phyloP scores from a whole-genome alignment of 441 rosid genomes.

The Euphorbia corollata region DNA sequence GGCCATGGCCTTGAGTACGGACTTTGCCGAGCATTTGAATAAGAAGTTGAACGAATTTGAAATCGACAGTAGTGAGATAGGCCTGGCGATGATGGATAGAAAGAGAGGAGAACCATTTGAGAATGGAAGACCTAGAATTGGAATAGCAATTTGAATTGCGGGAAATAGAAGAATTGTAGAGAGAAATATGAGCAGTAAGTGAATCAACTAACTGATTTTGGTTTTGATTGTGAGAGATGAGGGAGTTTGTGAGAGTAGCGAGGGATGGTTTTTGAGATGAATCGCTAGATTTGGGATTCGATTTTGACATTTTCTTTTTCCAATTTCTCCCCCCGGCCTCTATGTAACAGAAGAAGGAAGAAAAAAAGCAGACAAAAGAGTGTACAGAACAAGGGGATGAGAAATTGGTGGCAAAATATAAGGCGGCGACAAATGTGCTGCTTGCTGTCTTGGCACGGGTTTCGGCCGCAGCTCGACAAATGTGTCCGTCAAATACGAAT shows the following conservation, averaged over 20 bases:
- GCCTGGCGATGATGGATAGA: slow-evolving; percentile 68
- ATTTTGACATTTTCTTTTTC: slow-evolving; percentile 25
- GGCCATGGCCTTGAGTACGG: slow-evolving; percentile 54
- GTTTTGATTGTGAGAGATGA: slow-evolving; percentile 44
- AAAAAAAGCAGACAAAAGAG: background rate
- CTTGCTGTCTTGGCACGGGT: background rate
- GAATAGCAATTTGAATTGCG: slow-evolving; percentile 20
- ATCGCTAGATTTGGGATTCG: slow-evolving; percentile 19
- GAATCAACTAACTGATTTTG: slow-evolving; percentile 64
- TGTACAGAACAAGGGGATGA: background rate
- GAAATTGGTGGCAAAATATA: background rate
- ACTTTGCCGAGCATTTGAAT: slow-evolving; percentile 69
- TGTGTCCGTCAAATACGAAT: background rate
- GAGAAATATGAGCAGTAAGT: slow-evolving; percentile 86
- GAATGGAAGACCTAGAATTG: slow-evolving; percentile 54
- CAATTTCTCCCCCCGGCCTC: background rate
- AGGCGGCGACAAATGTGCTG: slow-evolving; percentile 6
- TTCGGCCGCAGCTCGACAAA: background rate
- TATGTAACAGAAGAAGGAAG: background rate
- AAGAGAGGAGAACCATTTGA: slow-evolving; percentile 86
- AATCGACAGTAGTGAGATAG: slow-evolving; percentile 60
- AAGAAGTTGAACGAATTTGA: slow-evolving; percentile 46
- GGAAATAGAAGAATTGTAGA: slow-evolving; percentile 46
- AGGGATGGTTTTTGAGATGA: slow-evolving; percentile 13
- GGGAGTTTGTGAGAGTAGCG: slow-evolving; percentile 23